These are phyloP conservation scores for Discostella pseudostelligera DNA, from an alignment of 108 stramenopile species.

Conservation along the genomic window DNA sequence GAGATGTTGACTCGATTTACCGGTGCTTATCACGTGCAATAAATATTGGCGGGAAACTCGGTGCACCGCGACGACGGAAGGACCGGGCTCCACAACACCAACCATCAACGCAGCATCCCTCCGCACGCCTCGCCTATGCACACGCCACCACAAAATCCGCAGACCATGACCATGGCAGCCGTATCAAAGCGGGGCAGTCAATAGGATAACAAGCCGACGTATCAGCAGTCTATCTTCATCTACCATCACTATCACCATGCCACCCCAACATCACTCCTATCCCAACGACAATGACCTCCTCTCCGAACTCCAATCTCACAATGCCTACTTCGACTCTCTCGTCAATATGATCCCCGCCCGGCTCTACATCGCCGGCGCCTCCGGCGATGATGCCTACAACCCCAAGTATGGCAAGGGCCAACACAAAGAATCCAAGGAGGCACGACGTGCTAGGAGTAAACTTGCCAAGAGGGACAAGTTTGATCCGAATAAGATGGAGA, in stretches of 20 bases:
- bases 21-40: too few species aligned
- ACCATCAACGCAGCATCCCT: too few species aligned
- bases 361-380: constrained; percentile 73
- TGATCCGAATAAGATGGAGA: constrained; percentile 65
- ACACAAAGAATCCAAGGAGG: constrained; percentile 74
- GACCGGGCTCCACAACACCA: too few species aligned
- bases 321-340: constrained; percentile 76
- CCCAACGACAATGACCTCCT: constrained; percentile 22
- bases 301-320: constrained; percentile 69
- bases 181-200: too few species aligned
- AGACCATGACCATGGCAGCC: too few species aligned
- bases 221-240: too few species aligned
- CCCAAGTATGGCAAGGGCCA: constrained; percentile 74
- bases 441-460: constrained; percentile 62
- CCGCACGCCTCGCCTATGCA: too few species aligned
- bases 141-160: too few species aligned
- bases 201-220: too few species aligned
- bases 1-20: too few species aligned
- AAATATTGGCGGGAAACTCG: too few species aligned
- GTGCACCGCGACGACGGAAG: too few species aligned
- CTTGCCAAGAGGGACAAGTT: constrained; percentile 75
- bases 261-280: not conserved
- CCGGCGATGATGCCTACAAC: constrained; percentile 54
- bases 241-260: constrained; percentile 3
- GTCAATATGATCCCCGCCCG: constrained; percentile 86